These are phyloP conservation scores for Adenanthera pavonina DNA, from an alignment of 306 rosid genomes.

Conservation along the genomic window DNA sequence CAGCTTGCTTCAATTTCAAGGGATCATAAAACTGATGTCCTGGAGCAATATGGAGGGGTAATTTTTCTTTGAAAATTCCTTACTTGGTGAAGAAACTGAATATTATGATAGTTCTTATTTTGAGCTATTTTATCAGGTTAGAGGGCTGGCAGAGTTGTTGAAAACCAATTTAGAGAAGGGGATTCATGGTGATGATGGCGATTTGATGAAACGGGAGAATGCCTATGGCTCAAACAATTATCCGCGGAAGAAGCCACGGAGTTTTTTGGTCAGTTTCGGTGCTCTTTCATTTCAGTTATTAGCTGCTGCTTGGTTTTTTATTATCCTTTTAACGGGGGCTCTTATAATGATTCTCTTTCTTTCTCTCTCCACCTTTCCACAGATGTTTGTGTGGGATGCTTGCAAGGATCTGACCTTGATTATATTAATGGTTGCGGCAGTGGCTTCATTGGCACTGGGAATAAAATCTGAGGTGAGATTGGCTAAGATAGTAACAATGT, in stretches of 20 bases:
- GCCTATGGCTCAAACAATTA: conserved; percentile 79
- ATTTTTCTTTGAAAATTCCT: conserved; percentile 29
- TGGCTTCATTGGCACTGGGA: conserved; percentile 84
- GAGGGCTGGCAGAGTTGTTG: conserved; percentile 59
- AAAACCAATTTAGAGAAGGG: conserved; percentile 81
- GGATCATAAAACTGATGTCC: conserved; percentile 55
- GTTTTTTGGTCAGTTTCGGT: conserved; percentile 63
- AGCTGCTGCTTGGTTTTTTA: not conserved
- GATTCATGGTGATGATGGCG: conserved; percentile 68
- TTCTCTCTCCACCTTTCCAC: conserved; percentile 22
- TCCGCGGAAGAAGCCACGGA: conserved; percentile 75
- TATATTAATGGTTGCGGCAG: conserved; percentile 88
- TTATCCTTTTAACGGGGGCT: not conserved
- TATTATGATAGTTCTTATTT: conserved; percentile 21
- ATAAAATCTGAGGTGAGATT: conserved; percentile 87
- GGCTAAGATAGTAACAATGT: conserved; percentile 12
- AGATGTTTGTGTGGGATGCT: conserved; percentile 97
- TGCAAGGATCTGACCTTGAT: conserved; percentile 95
- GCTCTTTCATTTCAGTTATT: conserved; percentile 11
- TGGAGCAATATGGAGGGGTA: conserved; percentile 77
- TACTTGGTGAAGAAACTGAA: not conserved
- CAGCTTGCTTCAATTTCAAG: conserved; percentile 71
- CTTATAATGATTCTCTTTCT: not conserved
- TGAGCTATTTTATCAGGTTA: conserved; percentile 59
- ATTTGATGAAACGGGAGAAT: conserved; percentile 61